These are phyloP conservation scores for Aureobasidium subglaciale DNA, from an alignment of 2,329 filamentous ascomycete genomes.

Conservation along the genomic window DNA sequence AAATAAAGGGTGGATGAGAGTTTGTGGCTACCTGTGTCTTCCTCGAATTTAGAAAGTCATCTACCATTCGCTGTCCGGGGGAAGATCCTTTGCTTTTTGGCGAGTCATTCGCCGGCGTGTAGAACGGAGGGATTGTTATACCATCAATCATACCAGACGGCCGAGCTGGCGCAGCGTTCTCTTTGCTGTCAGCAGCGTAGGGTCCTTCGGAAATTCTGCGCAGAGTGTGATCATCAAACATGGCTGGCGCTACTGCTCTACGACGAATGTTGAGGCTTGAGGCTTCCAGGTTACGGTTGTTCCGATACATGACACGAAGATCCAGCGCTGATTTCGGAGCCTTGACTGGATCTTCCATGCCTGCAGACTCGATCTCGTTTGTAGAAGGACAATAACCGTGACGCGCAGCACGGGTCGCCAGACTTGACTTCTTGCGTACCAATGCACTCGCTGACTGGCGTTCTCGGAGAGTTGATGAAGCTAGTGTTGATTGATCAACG, in stretches of 20 bases:
- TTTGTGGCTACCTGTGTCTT: background rate
- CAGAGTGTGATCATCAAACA: slow-evolving; percentile 28
- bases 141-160: slow-evolving; percentile 5
- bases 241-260: slow-evolving; percentile 2
- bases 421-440: background rate
- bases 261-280: slow-evolving; percentile 18
- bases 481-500: background rate
- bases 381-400: background rate
- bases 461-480: background rate
- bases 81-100: slow-evolving; percentile 13
- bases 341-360: slow-evolving; percentile 7
- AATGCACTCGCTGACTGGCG: background rate
- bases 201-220: slow-evolving; percentile 28
- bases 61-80: slow-evolving; percentile 18
- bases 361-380: background rate
- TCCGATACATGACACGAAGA: slow-evolving; percentile 28
- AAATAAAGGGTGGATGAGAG: slow-evolving; percentile 10
- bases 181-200: slow-evolving; percentile 21
- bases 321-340: slow-evolving; percentile 27
- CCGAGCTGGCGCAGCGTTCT: slow-evolving; percentile 11
- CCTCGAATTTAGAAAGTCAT: slow-evolving; percentile 16
- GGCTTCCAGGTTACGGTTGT: slow-evolving; percentile 11
- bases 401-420: slow-evolving; percentile 1
- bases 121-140: slow-evolving; percentile 14
- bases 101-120: slow-evolving; percentile 15